A percentile compares a stretch with the other conserved stretches of the same genome.
These are phyloP conservation scores for Arthromyces matolae DNA, from an alignment of 768 basidiomycete species.

Conservation along the genomic window DNA sequence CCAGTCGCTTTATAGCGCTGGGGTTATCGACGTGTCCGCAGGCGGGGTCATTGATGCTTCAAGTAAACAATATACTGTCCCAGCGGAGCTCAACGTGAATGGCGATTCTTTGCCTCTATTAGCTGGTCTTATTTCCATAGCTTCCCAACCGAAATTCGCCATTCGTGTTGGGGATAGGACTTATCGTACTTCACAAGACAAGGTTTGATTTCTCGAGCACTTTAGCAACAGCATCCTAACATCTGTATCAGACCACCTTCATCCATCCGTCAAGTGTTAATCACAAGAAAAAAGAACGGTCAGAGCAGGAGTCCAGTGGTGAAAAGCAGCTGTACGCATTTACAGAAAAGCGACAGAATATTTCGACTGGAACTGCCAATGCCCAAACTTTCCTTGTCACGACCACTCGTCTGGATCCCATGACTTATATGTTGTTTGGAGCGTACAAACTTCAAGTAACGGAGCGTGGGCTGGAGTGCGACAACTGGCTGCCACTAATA, in stretches of 20 bases:
- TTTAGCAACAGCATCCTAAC: conserved; percentile 2
- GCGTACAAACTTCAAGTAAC: conserved; percentile 73
- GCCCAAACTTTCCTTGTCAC: conserved; percentile 71
- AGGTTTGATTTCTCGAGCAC: conserved; percentile 44
- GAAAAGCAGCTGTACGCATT: conserved; percentile 82
- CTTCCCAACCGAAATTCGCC: conserved; percentile 88
- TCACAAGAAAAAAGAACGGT: conserved; percentile 49
- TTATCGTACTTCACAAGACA: conserved; percentile 76
- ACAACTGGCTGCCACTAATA: conserved; percentile 85
- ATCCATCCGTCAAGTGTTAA: conserved; percentile 91
- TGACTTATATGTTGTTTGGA: conserved; percentile 90
- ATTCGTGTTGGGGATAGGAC: conserved; percentile 65
- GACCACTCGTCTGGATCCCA: conserved; percentile 81
- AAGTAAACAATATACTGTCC: conserved; percentile 42
- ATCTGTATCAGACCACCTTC: conserved; percentile 52
- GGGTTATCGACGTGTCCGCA: conserved; percentile 78
- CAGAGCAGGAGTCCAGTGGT: conserved; percentile 27
- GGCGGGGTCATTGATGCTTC: conserved; percentile 47
- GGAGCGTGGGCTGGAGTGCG: conserved; percentile 76
- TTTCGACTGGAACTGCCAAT: conserved; percentile 41
- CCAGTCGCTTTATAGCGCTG: conserved; percentile 71
- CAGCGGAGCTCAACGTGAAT: conserved; percentile 67
- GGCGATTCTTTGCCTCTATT: conserved; percentile 73
- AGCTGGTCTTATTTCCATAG: conserved; percentile 79
- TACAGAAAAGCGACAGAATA: conserved; percentile 79